These are phyloP conservation scores for Styphnolobium japonicum DNA, from an alignment of 306 rosid species.

Conservation along the genomic window DNA sequence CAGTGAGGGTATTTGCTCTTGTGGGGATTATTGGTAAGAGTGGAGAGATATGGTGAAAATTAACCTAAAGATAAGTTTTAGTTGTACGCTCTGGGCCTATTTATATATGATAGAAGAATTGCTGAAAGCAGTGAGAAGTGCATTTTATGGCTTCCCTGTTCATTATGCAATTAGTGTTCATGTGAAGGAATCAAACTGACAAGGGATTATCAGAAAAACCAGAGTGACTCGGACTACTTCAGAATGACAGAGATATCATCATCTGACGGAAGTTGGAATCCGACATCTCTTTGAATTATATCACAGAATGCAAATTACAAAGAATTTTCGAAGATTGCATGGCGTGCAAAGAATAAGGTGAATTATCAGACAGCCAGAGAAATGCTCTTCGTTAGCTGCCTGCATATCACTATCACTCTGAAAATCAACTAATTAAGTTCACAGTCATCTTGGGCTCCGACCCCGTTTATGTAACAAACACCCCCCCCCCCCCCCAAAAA, in stretches of 20 bases:
- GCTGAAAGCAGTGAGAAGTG: background rate
- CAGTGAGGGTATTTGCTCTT: constrained; percentile 66
- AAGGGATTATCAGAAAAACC: background rate
- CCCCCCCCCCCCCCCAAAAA: no score
- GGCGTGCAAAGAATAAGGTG: constrained; percentile 6
- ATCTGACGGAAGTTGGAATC: constrained; percentile 15
- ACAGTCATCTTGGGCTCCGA: no score
- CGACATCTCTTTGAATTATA: background rate
- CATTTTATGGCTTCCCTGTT: background rate
- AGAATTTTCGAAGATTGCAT: background rate
- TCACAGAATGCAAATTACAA: background rate
- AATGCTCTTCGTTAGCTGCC: no score
- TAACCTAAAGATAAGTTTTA: background rate
- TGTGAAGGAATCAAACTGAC: constrained; percentile 4
- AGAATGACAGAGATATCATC: constrained; percentile 15
- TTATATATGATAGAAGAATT: background rate
- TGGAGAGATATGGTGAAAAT: background rate
- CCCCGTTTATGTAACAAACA: no score
- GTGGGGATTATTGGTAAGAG: constrained; percentile 82
- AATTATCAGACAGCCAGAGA: background rate
- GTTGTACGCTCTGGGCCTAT: constrained; percentile 20
- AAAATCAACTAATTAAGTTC: no score
- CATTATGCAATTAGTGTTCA: background rate
- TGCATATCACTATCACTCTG: no score
- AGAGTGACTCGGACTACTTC: constrained; percentile 3